Percentiles rank a stretch among this genome's conserved stretches.
phyloP scores from a whole-genome alignment of 768 basidiomycete species.

The Leucosporidium yakuticum region DNA sequence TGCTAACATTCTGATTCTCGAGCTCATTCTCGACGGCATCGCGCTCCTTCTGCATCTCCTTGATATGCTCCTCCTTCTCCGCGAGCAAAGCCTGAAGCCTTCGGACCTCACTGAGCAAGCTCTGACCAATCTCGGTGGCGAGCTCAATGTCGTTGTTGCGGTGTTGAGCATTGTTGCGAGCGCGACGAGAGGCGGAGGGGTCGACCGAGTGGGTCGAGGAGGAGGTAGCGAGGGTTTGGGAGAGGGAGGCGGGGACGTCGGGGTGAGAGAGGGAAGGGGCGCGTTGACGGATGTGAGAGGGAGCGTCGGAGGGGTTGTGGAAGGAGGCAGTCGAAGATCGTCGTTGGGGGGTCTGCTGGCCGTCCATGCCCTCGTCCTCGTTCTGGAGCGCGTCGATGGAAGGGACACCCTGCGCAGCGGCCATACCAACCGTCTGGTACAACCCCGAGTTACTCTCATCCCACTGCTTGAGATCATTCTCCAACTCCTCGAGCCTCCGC shows the following conservation, averaged over 20 bases:
- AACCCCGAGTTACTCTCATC: slow-evolving; percentile 71
- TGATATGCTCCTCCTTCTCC: slow-evolving; percentile 86
- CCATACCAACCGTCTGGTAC: slow-evolving; percentile 60
- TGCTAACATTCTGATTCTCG: slow-evolving; percentile 64
- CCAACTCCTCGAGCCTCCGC: slow-evolving; percentile 63
- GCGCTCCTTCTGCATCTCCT: slow-evolving; percentile 85
- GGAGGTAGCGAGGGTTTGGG: slow-evolving; percentile 1
- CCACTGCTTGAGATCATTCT: slow-evolving; percentile 68
- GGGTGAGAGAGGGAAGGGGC: background rate
- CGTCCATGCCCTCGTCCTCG: background rate
- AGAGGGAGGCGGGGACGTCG: slow-evolving; percentile 6
- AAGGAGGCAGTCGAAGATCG: background rate
- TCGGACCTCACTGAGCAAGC: slow-evolving; percentile 81
- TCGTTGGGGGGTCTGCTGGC: background rate
- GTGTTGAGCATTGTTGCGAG: slow-evolving; percentile 78
- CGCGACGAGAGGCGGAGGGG: slow-evolving; percentile 55
- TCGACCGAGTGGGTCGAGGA: slow-evolving; percentile 2
- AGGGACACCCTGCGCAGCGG: slow-evolving; percentile 47
- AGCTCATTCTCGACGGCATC: slow-evolving; percentile 75
- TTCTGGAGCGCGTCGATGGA: slow-evolving; percentile 1
- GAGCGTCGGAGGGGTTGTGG: background rate
- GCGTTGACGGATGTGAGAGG: background rate
- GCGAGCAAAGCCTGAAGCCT: slow-evolving; percentile 82
- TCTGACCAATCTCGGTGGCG: slow-evolving; percentile 94
- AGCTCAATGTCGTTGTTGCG: slow-evolving; percentile 88